Evolutionary conservation across 2,329 filamentous ascomycete genomes (phyloP), one percentile per base, ranked within the genome.

Genomic region (Teratosphaeria epicoccoides): DNA sequence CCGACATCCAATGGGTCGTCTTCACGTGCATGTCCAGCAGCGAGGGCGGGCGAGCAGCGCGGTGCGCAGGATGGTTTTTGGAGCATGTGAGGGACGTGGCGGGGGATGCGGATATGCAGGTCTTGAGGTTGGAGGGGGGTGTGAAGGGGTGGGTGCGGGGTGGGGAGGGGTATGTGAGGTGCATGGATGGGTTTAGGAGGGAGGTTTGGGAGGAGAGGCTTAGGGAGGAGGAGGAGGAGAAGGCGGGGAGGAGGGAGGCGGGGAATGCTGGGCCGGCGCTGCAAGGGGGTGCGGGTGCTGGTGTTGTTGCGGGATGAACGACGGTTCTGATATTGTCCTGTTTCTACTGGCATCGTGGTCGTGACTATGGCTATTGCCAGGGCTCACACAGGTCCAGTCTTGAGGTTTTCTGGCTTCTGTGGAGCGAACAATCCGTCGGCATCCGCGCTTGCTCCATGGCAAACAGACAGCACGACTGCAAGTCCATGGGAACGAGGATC

Each of bases 111-210:
- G 58, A 70, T 11, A 69, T 74, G 55, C 65, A 70, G 48, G 68
- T 71, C 2, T 59, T 71, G 56, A 71, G 70, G 7, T 59, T 74
- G 17, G 68, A 66, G 52, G 71, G 69, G 14, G 71, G 71, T 14
- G 67, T 73, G 51, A 73, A 73, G 55, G 71, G 69, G 0, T 73
- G 71, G 71, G 69, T 74, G 7, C 71, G 69, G 52, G 67, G 60
- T 22, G 71, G 71, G 14, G 61, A 61, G 14, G 52, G 62, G 26
- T 74, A 64, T 55, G 70, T 61, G 29, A 52, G 63, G 50, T 59
- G 68, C 9, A 67, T 73, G 61, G 70, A 73, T 55, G 69, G 68
- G 23, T 73, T 66, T 52, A 62, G 68, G 44, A 58, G 65, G 45
- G 63, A 67, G 43, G 69, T 72, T 54, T 74, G 71, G 71, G 65